Base-by-base conservation (phyloP, 208 protist genomes). In the Wallacemonas collosoma region DNA sequence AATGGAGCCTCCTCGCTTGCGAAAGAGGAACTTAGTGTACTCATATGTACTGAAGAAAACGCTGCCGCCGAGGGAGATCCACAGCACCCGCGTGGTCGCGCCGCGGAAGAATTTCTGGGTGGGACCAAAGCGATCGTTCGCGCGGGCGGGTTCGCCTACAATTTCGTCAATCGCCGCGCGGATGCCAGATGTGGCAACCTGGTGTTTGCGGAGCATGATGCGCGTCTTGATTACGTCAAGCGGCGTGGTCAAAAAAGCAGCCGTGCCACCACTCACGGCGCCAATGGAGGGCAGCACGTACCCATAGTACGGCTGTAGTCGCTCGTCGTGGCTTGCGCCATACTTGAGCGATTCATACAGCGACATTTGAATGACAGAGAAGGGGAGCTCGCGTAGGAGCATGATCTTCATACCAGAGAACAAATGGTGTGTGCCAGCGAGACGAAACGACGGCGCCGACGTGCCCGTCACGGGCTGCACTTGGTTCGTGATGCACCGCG, bases 41-140 rank as follows among this genome's bases (percentile, higher is more conserved):
- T 98, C 93, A 76, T 97, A 98, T 14, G 92, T 93, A 36, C 91
- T 90, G 61, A 98, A 97, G 68, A 98, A 98, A 44, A 98, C 87
- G 48, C 82, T 85, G 12, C 96, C 96, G 6, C 96, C 96, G 1
- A 97, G 71, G 0, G 89, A 89, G 57, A 98, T 98, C 91, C 93
- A 98, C 41, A 91, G 71, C 0, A 96, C 91, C 1, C 96, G 88
- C 36, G 94, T 91, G 11, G 81, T 72, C 36, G 91, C 85, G 14
- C 95, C 95, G 4, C 88, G 81, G 61, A 97, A 93, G 62, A 97
- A 94, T 39, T 85, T 87, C 50, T 94, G 89, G 38, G 58, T 14
- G 48, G 78, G 81, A n/a, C 93, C 93, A 61, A 94, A 94, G n/a
- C 67, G 65, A 65, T 94, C 85, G 7, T 91, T 87, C 2, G 73